Base-by-base conservation (phyloP, 2,329 filamentous ascomycete genomes). In the Monosporascus sp. region DNA sequence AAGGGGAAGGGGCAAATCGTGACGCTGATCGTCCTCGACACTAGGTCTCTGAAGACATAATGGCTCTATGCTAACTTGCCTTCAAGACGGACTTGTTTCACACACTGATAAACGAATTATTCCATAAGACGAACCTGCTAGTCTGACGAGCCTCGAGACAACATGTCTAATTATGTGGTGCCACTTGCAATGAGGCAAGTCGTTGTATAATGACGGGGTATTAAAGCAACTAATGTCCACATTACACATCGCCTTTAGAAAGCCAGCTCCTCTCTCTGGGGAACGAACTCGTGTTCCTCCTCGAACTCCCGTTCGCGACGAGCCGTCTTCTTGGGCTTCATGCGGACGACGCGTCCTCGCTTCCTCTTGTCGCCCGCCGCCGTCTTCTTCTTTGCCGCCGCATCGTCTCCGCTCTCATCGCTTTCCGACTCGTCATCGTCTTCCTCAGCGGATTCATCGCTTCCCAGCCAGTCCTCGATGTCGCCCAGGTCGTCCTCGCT, bases 391-490 rank as follows among this genome's bases (percentile, higher is more conserved):
- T 78, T 79, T 38, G 79, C 76, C n/a, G 74, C 72, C 27, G 74
- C 74, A 36, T 82, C 81, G 6, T 78, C 79, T 14, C 84, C 82
- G 20, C 77, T 78, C 17, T 79, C 80, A 2, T 81, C 79, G 5
- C 82, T 81, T 1, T 80, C 81, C 2, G 79, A 76, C 11, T 81
- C 81, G 2, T 82, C 81, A 11, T 81, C 81, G 3, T 82, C 81
- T n/a, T 78, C 76, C 7, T 77, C 78, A 3, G 80, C 80, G 1
- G 79, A 79, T 5, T 79, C 80, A 6, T 83, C 88, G 56, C 84
- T 90, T 62, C 86, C 91, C 48, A 97, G 78, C 93, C 93, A 97
- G 66, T 97, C 93, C 71, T 97, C 89, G 49, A 97, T 82, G 65
- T 91, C 88, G 50, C 81, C 84, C 20, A 90, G 74, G 60, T 90